A percentile compares a stretch with the other conserved stretches of the same genome.
Conservation (phyloP, 345 rosid species). For the Geranium rotundifolium region DNA sequence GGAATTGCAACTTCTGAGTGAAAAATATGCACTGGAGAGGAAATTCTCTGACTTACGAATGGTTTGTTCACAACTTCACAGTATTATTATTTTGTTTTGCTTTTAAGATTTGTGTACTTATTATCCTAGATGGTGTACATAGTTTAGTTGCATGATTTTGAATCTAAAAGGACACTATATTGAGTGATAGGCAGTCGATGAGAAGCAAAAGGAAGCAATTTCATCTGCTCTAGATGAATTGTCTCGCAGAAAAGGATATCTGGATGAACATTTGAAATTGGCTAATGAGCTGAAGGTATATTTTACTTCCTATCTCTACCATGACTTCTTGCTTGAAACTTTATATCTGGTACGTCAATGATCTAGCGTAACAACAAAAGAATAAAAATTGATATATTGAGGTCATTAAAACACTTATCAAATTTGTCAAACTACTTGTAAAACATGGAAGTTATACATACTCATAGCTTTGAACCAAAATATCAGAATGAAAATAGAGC, state of each 20-base stretch:
- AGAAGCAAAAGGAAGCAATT: constrained; percentile 74
- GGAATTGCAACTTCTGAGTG: constrained; percentile 79
- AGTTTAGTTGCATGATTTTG: too few species aligned
- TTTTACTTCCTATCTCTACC: not conserved
- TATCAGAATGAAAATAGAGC: too few species aligned
- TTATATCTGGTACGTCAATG: too few species aligned
- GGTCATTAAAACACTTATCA: too few species aligned
- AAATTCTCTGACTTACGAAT: constrained; percentile 80
- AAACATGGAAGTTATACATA: too few species aligned
- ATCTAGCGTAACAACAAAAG: too few species aligned
- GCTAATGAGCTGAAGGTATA: constrained; percentile 77
- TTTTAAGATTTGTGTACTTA: not conserved
- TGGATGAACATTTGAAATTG: constrained; percentile 70
- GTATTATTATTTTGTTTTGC: constrained; percentile 11
- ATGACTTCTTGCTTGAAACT: not conserved
- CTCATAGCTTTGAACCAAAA: too few species aligned
- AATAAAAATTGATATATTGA: too few species aligned
- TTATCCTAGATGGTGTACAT: too few species aligned
- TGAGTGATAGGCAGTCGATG: constrained; percentile 64
- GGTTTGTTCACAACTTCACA: constrained; percentile 39
- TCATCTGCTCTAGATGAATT: constrained; percentile 66
- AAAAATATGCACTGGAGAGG: constrained; percentile 70
- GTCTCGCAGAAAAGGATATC: constrained; percentile 66
- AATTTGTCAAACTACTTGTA: too few species aligned
- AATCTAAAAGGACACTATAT: too few species aligned